Base-by-base conservation (phyloP, 768 basidiomycete species). In the Guyanaporus albipodus region DNA sequence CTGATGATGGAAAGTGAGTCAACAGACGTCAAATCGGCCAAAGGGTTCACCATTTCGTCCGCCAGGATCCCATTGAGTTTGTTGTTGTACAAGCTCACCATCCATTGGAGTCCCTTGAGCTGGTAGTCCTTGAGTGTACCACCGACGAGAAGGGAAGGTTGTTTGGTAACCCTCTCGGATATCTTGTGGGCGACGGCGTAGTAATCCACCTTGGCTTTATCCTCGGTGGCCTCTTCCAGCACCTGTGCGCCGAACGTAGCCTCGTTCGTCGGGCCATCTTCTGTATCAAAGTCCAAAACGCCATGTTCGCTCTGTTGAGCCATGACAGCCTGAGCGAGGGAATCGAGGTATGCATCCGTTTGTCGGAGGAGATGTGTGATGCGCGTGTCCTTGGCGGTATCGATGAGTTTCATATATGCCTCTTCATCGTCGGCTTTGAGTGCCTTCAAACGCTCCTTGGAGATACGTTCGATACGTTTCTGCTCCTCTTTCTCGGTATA, bases 361-460 rank as follows among this genome's bases (percentile, higher is more conserved):
- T 98, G 95, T 36, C 86, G 77, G 46, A 99, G 74, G 22, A 98
- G 74, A 69, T 98, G 96, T 0, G 94, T 96, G 69, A 99, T 97
- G 68, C 96, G 87, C 9, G 95, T 97, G 60, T 99, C 96, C 67
- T 99, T 99, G 48, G 95, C 95, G 15, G 94, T 96, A 67, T 98
- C 96, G 60, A 99, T 91, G 59, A 99, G 87, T 64, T 93, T 93
- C 81, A 97, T 86, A 69, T 99, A 99, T n/a, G 91, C 94, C 69
- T 97, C 96, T 73, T 99, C 96, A 72, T 99, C 95, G 62, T 98
- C 94, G 23, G 88, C 88, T 70, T 95, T 93, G 56, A 98, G 82
- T 8, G 95, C 96, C 72, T 90, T 92, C 53, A 99, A 73, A 89
- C 94, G 92, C 67, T 98, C 96, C 73, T 98, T 98, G 37, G 88